These are phyloP conservation scores for Spencermartinsiella europaea DNA, from an alignment of 805 yeast species.

Conservation along the genomic window DNA sequence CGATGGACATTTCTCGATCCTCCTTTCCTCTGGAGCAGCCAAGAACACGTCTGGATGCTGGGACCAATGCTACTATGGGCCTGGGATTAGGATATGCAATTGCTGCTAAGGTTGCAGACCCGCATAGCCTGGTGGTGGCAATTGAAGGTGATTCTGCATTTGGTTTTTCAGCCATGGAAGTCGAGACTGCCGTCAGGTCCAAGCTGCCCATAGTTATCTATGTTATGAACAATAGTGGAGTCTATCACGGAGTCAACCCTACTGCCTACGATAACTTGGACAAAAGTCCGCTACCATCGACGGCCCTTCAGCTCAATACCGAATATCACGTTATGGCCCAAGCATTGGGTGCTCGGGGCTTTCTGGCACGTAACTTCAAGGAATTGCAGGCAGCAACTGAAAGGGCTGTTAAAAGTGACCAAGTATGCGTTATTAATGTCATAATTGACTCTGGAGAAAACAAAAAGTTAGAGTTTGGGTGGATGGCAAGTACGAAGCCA, in stretches of 20 bases:
- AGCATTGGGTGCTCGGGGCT: slow-evolving; percentile 55
- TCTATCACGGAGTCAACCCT: slow-evolving; percentile 56
- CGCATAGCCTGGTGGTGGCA: slow-evolving; percentile 45
- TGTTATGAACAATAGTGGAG: slow-evolving; percentile 72
- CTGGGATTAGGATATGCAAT: slow-evolving; percentile 67
- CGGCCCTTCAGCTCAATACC: slow-evolving; percentile 53
- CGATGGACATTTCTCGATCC: slow-evolving; percentile 66
- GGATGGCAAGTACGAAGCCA: slow-evolving; percentile 53
- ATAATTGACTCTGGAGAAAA: slow-evolving; percentile 56
- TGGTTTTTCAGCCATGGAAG: slow-evolving; percentile 67
- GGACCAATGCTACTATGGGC: slow-evolving; percentile 77
- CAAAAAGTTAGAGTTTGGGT: slow-evolving; percentile 55
- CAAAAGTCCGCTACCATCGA: slow-evolving; percentile 43
- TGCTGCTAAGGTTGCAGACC: slow-evolving; percentile 48
- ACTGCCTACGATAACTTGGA: slow-evolving; percentile 23
- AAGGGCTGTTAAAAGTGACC: slow-evolving; percentile 34
- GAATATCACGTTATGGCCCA: slow-evolving; percentile 52
- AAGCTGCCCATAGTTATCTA: slow-evolving; percentile 50
- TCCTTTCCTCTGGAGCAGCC: slow-evolving; percentile 53
- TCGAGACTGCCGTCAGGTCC: slow-evolving; percentile 62
- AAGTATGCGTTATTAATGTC: slow-evolving; percentile 50
- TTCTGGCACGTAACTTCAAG: slow-evolving; percentile 37
- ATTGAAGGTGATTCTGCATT: slow-evolving; percentile 76
- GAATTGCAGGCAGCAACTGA: slow-evolving; percentile 36
- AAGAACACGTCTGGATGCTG: slow-evolving; percentile 58